phyloP scores from a whole-genome alignment of 2,329 filamentous ascomycete species.

The Diaporthe humulicola region DNA sequence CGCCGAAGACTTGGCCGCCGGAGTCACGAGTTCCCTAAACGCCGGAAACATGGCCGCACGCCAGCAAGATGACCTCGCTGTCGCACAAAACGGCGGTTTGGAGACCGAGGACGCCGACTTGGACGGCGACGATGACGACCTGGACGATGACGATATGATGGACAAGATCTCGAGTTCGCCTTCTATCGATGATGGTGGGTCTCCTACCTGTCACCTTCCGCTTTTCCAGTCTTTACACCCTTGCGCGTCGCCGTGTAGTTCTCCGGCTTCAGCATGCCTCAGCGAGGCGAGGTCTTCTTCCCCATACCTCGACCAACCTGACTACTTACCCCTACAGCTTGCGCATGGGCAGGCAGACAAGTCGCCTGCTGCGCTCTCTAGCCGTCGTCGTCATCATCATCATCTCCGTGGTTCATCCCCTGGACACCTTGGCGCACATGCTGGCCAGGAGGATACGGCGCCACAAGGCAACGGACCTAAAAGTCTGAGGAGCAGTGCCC shows the following conservation, averaged over 20 bases:
- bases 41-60: slow-evolving; percentile 48
- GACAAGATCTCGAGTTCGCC: slow-evolving; percentile 99
- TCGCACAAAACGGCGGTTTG: slow-evolving; percentile 72
- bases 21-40: slow-evolving; percentile 54
- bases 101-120: slow-evolving; percentile 72
- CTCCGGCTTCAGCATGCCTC: slow-evolving; percentile 48
- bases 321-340: slow-evolving; percentile 48
- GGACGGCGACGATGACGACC: slow-evolving; percentile 77
- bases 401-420: slow-evolving; percentile 63
- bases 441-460: slow-evolving; percentile 37
- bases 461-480: not conserved
- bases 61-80: slow-evolving; percentile 69
- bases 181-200: slow-evolving; percentile 99
- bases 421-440: slow-evolving; percentile 48
- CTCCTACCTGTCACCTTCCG: slow-evolving; percentile 56
- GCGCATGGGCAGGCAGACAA: slow-evolving; percentile 51
- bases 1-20: slow-evolving; percentile 59
- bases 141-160: slow-evolving; percentile 91
- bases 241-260: slow-evolving; percentile 47
- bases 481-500: not conserved
- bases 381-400: slow-evolving; percentile 60
- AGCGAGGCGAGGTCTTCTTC: slow-evolving; percentile 56
- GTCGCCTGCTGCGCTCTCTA: slow-evolving; percentile 44
- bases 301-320: slow-evolving; percentile 56
- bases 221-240: slow-evolving; percentile 56